Evolutionary conservation across 1,139 yeast species (phyloP), one percentile per base, ranked within the genome.

Genomic region (Debaryomyces nepalensis): DNA sequence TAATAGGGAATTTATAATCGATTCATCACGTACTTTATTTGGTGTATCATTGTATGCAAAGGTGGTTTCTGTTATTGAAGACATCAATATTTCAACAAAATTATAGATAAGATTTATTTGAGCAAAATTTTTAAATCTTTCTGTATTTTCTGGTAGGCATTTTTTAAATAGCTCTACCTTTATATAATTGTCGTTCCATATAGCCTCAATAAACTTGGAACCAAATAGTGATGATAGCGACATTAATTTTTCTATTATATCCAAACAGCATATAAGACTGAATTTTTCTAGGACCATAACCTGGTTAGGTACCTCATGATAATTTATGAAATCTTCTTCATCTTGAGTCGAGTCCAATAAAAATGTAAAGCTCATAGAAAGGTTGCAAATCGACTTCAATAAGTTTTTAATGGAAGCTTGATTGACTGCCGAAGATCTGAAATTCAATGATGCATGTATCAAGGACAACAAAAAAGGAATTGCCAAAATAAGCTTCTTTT

Each of bases 391-490:
- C 22, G 45, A 44, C 9, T 40, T 45, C 5, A 64, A 45, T 27
- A 69, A 44, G 3, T 40, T 33, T 11, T 47, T 22, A 40, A 64
- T 51, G 42, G 79, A 61, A 3, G 57, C 44, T 21, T 59, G 55
- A 26, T 63, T 64, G 5, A 81, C 68, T 0, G 88, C 88, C 39
- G 77, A 73, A 0, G 85, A 81, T 47, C 84, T 69, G 56, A 80
- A 84, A 33, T 63, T 69, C 9, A 82, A 59, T 1, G 81, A 55
- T 41, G 79, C 79, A 48, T 79, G 76, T 36, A 83, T 63, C 27
- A 83, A 54, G 1, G 82, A 66, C 2, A 82, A 55, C 12, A 84
- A 49, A 55, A 81, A 81, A 2, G 89, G 88, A 1, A 81, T 67
- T 1, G 79, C 53, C 2, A 72, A 46, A 4, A 71, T 51, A 4